Base-by-base conservation (phyloP, 2,329 filamentous ascomycete genomes). In the Graphiopsis chlorocephala region DNA sequence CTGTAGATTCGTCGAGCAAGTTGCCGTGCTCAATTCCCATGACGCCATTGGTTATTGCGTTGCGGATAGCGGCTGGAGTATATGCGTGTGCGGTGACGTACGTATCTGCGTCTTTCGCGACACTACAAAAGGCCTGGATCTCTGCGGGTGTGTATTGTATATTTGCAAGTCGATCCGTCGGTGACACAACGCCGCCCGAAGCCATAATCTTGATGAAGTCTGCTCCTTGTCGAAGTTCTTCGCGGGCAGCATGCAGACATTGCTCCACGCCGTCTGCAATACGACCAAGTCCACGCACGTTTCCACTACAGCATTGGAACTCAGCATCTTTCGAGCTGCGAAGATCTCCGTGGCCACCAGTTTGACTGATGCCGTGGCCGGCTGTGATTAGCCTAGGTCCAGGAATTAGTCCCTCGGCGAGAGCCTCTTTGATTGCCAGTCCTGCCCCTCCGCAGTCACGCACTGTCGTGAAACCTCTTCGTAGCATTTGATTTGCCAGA, bases 201-300 rank as follows among this genome's bases (percentile, higher is more conserved):
- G 78, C 78, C 84, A 87, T 87, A 67, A 88, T 85, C 73, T 88
- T 88, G 73, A 88, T 81, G 68, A 88, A 87, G 69, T 88, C 84
- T 0, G 84, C 83, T 1, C 86, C 86, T 10, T 75, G 78, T 2
- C 85, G 78, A 0, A 88, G 72, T 71, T 87, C 82, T 60, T 86
- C 84, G 2, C 86, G 78, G 0, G 82, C 80, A 8, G 77, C 81
- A 23, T 79, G 79, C 48, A 85, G 76, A 67, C 85, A 87, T 52
- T 84, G 82, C 0, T 83, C 77, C 0, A 86, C 84, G 1, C 85
- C 84, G 70, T 87, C 83, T 50, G 80, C 81, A 1, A 86, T 75
- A 8, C 79, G 74, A 1, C 81, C 82, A 0, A 83, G 70, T 5
- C 75, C 75, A 0, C 72, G 73, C 1, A 76, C 75, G 1, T 77